These are phyloP conservation scores for Malassezia arunalokei DNA, from an alignment of 1,284 basidiomycete species.

Conservation along the genomic window DNA sequence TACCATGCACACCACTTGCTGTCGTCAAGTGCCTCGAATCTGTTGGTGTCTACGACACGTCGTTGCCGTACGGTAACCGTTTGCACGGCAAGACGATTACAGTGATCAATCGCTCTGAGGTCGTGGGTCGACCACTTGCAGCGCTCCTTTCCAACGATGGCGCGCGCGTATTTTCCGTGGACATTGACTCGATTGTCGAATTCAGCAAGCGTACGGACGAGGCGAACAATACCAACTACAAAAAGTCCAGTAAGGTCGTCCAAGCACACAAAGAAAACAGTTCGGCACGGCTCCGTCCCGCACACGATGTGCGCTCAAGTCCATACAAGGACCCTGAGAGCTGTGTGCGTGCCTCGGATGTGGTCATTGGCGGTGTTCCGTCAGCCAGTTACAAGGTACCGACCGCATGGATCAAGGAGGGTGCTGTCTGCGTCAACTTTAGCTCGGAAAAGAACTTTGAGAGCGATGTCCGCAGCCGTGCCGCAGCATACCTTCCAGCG, in stretches of 20 bases:
- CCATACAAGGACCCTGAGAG: slow-evolving; percentile 20
- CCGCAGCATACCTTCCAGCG: slow-evolving; percentile 52
- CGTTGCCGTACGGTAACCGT: slow-evolving; percentile 83
- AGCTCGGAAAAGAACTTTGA: slow-evolving; percentile 95
- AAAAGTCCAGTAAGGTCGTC: slow-evolving; percentile 37
- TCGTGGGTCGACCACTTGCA: slow-evolving; percentile 85
- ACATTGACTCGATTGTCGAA: slow-evolving; percentile 79
- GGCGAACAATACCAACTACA: slow-evolving; percentile 9
- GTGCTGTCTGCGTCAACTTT: slow-evolving; percentile 83
- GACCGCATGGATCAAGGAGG: slow-evolving; percentile 78
- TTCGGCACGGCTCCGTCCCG: slow-evolving; percentile 49
- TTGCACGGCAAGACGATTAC: slow-evolving; percentile 86
- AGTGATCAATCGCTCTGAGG: slow-evolving; percentile 92
- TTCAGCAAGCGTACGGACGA: slow-evolving; percentile 42
- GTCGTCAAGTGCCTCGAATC: slow-evolving; percentile 84
- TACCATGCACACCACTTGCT: slow-evolving; percentile 90
- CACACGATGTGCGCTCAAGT: slow-evolving; percentile 57
- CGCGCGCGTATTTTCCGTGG: slow-evolving; percentile 82
- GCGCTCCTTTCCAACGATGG: slow-evolving; percentile 90
- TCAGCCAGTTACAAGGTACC: slow-evolving; percentile 75
- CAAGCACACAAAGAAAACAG: slow-evolving; percentile 53
- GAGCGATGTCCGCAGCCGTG: slow-evolving; percentile 73
- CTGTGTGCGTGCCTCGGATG: slow-evolving; percentile 35
- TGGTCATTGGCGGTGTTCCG: slow-evolving; percentile 40
- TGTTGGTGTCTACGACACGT: slow-evolving; percentile 78